phyloP scores from a whole-genome alignment of 768 basidiomycete genomes.

The Boletus eberwhitei region DNA sequence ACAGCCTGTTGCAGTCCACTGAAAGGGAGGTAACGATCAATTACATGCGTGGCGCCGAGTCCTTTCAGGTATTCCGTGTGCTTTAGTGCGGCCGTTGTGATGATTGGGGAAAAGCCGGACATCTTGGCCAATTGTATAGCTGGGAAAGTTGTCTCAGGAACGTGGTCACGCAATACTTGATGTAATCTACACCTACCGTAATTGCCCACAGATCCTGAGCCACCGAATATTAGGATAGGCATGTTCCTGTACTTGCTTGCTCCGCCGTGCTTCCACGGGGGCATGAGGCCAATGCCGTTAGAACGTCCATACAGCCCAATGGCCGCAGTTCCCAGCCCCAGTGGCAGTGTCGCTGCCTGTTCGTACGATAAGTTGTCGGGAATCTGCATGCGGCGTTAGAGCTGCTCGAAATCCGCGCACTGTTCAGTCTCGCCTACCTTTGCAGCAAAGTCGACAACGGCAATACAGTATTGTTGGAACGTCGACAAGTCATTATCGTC shows the following conservation, averaged over 20 bases:
- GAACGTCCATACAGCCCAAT: constrained; percentile 44
- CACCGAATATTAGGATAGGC: constrained; percentile 48
- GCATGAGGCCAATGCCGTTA: constrained; percentile 40
- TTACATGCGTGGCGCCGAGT: constrained; percentile 34
- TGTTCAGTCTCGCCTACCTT: constrained; percentile 31
- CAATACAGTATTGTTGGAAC: constrained; percentile 46
- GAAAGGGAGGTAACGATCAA: constrained; percentile 30
- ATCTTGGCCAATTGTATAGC: constrained; percentile 40
- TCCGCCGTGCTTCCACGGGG: constrained; percentile 37
- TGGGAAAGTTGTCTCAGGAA: constrained; percentile 21
- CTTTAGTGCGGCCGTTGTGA: constrained; percentile 35
- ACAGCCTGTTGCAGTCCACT: constrained; percentile 32
- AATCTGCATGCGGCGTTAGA: constrained; percentile 35
- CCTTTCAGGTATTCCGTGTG: constrained; percentile 34
- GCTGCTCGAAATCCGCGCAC: background rate
- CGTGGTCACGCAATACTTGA: constrained; percentile 1
- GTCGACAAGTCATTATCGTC: constrained; percentile 36
- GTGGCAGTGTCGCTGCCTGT: constrained; percentile 46
- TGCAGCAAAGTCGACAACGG: constrained; percentile 37
- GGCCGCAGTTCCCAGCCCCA: constrained; percentile 47
- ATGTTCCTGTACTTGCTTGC: constrained; percentile 41
- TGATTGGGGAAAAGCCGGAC: constrained; percentile 38
- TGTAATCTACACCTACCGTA: constrained; percentile 34
- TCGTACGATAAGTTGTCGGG: constrained; percentile 47
- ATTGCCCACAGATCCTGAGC: constrained; percentile 49